phyloP scores from a whole-genome alignment of 2,329 filamentous ascomycete genomes.

The Colletotrichum liaoningense region DNA sequence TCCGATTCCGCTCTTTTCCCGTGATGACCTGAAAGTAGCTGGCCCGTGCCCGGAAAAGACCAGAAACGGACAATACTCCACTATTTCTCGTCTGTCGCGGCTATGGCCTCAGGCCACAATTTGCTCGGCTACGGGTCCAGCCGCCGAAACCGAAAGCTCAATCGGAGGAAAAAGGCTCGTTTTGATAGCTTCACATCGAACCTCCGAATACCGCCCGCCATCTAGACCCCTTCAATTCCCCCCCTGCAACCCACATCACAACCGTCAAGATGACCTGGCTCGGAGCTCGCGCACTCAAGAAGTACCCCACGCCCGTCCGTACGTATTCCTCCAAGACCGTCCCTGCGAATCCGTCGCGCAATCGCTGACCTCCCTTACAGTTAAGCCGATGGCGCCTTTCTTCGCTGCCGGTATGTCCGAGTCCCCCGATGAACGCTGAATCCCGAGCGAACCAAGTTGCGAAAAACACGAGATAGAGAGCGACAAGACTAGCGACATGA shows the following conservation, averaged over 20 bases:
- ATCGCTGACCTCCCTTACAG: constrained; percentile 60
- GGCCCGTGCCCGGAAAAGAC: neutral
- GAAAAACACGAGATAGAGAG: neutral
- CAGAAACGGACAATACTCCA: constrained; percentile 1
- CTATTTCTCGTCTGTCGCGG: neutral
- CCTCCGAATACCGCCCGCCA: constrained; percentile 44
- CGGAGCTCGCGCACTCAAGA: constrained; percentile 75
- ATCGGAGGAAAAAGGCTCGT: constrained; percentile 54
- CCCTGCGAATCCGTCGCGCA: constrained; percentile 22
- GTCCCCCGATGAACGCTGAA: neutral
- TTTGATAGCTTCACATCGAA: constrained; percentile 47
- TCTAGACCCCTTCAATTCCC: constrained; percentile 47
- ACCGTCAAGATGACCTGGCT: constrained; percentile 79
- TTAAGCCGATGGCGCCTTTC: constrained; percentile 92
- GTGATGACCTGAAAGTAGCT: neutral
- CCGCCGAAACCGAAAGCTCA: constrained; percentile 40
- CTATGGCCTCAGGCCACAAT: constrained; percentile 42
- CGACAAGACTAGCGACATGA: neutral
- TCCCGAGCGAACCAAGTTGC: neutral
- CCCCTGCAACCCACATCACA: constrained; percentile 50
- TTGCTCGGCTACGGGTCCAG: constrained; percentile 49
- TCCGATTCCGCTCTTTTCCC: neutral
- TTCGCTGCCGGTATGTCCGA: constrained; percentile 86
- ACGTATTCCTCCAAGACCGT: constrained; percentile 59
- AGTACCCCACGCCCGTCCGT: constrained; percentile 84